phyloP scores from a whole-genome alignment of 2,329 filamentous ascomycete species.

The Xylariaceae sp. region DNA sequence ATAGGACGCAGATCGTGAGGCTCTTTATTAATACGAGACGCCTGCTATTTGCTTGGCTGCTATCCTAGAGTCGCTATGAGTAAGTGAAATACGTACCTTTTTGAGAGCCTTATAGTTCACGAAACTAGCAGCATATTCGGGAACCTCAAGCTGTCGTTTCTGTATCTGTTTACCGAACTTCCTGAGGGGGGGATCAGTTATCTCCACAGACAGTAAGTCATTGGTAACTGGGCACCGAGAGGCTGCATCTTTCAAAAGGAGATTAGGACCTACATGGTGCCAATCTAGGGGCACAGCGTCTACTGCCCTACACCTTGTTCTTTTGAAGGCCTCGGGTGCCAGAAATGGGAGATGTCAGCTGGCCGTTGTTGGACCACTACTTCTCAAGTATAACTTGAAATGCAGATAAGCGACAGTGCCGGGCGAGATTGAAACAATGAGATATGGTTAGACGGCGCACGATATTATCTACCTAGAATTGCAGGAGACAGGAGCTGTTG shows the following conservation, averaged over 20 bases:
- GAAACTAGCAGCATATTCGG: conserved; percentile 98
- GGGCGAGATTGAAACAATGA: conserved; percentile 11
- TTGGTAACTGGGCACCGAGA: conserved; percentile 6
- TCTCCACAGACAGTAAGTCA: background rate
- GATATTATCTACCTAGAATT: conserved; percentile 28
- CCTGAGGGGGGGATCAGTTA: conserved; percentile 60
- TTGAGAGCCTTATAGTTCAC: conserved; percentile 99
- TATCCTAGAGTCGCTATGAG: no score
- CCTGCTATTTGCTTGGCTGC: conserved; percentile 10
- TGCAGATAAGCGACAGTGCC: conserved; percentile 26
- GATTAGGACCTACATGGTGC: conserved; percentile 41
- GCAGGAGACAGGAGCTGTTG: conserved; percentile 7
- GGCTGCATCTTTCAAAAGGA: conserved; percentile 1
- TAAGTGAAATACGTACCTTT: conserved; percentile 76
- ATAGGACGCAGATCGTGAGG: conserved; percentile 18
- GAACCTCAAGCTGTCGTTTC: conserved; percentile 97
- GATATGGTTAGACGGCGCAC: conserved; percentile 17
- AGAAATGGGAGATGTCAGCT: background rate
- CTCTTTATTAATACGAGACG: conserved; percentile 14
- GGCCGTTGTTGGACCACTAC: conserved; percentile 11
- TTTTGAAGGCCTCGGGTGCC: background rate
- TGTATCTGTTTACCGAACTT: conserved; percentile 99
- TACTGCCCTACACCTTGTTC: conserved; percentile 7
- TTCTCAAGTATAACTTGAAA: conserved; percentile 26
- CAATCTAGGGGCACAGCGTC: conserved; percentile 1